Evolutionary conservation across 2,329 filamentous ascomycete genomes (phyloP), one percentile per base, ranked within the genome.

Genomic region (Colletotrichum destructivum): DNA sequence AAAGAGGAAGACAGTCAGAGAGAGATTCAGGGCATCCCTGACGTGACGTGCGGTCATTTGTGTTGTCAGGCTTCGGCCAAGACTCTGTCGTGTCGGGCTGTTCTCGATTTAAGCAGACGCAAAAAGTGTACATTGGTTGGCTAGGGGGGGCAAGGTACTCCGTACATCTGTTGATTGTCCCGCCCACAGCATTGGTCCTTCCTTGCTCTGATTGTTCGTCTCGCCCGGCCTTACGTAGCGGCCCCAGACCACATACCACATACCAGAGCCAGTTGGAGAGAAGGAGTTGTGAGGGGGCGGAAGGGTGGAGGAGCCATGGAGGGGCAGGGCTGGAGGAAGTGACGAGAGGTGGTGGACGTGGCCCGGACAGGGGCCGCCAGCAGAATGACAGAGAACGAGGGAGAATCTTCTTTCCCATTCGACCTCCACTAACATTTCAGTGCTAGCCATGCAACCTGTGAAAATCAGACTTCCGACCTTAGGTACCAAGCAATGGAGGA

Each of bases 341-440:
- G 63, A 60, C 46, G 52, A 44, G 56, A 40, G 42, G 62, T 44
- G 31, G 47, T 54, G 51, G 56, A 44, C 47, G 35, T 38, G 21
- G 12, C n/a, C 56, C 35, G 51, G 49, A 51, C 23, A 44, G n/a
- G 42, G 55, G 46, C 54, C 31, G 44, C 42, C 42, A 56, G 51
- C 40, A 47, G 73, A 70, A 68, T 55, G 42, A 57, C 66, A 64
- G 54, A 72, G 73, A 71, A 66, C 51, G 59, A 70, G 47, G 71
- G 71, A 74, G 73, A 74, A 74, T 73, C 67, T 74, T 74, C 73
- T 74, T 74, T 74, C 52, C 68, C 62, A 65, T 74, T 74, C 73
- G 68, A 63, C 62, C 52, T 54, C 66, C 63, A 69, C 69, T 61
- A 62, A 42, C 69, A 71, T 71, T 63, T 68, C 61, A 71, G 69